Base-by-base conservation (phyloP, 768 basidiomycete species). In the Tricholoma bakamatsutake region DNA sequence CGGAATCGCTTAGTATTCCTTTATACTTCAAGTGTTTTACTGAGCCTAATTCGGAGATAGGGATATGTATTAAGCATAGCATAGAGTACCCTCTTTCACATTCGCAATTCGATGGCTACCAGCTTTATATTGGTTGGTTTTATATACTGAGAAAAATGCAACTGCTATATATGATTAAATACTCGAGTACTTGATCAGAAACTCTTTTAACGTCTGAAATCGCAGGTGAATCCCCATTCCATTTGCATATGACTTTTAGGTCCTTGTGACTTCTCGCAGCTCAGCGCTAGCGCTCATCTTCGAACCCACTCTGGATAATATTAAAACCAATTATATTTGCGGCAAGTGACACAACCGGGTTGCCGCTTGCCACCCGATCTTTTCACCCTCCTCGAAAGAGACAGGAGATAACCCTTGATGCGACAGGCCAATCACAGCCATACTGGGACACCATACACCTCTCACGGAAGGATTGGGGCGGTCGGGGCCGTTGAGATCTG, bases 361-460 rank as follows among this genome's bases (percentile, higher is more conserved):
- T 5, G 58, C 56, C 12, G 62, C 59, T 10, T 5, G 30, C 39
- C 49, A 57, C 0, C 55, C 58, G 21, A 63, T 57, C 9, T 28
- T 49, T 10, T 50, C 31, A 12, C 46, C 54, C 11, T 61, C 60
- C 34, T 53, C 47, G 35, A 54, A 31, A 1, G 60, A 52, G 24
- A 52, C 33, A 9, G 50, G 45, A n/a, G 57, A 27, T 9, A 24
- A 11, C 5, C n/a, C 42, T 56, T 37, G 42, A 7, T 18, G 59
- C 42, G 33, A 58, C 58, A 18, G 1, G 52, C 60, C 12, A 54
- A 45, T 1, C 56, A 54, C 10, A 63, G 24, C 60, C 62, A 63
- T 50, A 54, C 52, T 8, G 62, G 62, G 30, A 63, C 56, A 40
- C 59, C 52, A n/a, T 46, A 61, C 4, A 49, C 45, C 42, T 59